Conservation (phyloP, 2,329 filamentous ascomycete genomes). For the Cryphonectria nitschkei region DNA sequence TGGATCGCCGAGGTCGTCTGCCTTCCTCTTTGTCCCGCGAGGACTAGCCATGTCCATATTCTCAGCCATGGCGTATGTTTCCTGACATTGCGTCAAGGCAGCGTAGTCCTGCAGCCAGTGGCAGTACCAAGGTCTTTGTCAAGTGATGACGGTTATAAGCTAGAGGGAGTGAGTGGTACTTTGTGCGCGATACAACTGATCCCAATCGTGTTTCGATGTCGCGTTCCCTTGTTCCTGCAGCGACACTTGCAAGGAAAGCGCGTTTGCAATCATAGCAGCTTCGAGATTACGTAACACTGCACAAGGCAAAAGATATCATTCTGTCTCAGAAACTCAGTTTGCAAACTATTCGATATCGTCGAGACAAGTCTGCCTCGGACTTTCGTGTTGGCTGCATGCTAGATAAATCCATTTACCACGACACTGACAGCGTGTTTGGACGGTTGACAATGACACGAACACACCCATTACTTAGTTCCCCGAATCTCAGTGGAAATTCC, state of each 20-base stretch:
- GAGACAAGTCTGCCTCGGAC: neutral
- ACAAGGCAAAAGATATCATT: neutral
- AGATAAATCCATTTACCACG: neutral
- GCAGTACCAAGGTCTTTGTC: neutral
- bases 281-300: neutral
- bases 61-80: conserved; percentile 38
- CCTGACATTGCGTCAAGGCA: neutral
- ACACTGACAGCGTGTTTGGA: neutral
- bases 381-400: neutral
- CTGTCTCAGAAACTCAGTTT: neutral
- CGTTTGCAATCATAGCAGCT: neutral
- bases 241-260: neutral
- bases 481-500: neutral
- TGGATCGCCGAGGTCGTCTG: conserved; percentile 38
- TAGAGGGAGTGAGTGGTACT: too few species aligned
- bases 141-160: neutral
- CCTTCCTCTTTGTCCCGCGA: conserved; percentile 55
- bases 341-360: neutral
- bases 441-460: neutral
- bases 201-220: neutral
- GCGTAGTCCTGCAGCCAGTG: neutral
- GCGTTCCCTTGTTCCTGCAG: neutral
- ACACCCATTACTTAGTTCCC: neutral
- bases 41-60: conserved; percentile 50
- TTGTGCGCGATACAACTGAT: neutral